These are phyloP conservation scores for Pleurotus cornucopiae DNA, from an alignment of 768 basidiomycete genomes.

Conservation along the genomic window DNA sequence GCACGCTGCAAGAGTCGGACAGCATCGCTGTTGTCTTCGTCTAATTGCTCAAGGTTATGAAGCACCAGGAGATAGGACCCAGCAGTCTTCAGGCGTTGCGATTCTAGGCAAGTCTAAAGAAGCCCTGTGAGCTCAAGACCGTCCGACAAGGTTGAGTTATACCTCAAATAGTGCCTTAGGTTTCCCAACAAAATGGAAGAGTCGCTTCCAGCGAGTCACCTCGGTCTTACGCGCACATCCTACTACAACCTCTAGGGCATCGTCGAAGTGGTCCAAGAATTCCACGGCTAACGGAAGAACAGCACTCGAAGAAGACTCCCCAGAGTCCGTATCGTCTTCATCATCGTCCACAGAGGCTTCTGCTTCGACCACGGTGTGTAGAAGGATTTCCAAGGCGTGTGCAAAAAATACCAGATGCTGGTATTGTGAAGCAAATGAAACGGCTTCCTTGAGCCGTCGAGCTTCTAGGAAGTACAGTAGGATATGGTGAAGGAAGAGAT, in stretches of 20 bases:
- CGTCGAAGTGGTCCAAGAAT: slow-evolving; percentile 94
- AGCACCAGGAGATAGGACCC: slow-evolving; percentile 90
- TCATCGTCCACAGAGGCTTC: slow-evolving; percentile 43
- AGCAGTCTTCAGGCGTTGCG: slow-evolving; percentile 79
- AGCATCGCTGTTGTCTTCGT: slow-evolving; percentile 75
- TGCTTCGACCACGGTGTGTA: slow-evolving; percentile 90
- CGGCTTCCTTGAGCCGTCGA: slow-evolving; percentile 66
- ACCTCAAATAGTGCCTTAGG: slow-evolving; percentile 93
- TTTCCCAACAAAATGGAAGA: slow-evolving; percentile 89
- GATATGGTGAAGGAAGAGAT: slow-evolving; percentile 91
- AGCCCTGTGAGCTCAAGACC: neutral
- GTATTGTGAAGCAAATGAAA: slow-evolving; percentile 83
- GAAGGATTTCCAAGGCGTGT: slow-evolving; percentile 89
- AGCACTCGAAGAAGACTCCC: slow-evolving; percentile 25
- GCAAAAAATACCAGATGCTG: slow-evolving; percentile 87
- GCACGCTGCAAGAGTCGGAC: slow-evolving; percentile 77
- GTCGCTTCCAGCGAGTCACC: slow-evolving; percentile 79
- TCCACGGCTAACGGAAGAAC: slow-evolving; percentile 71
- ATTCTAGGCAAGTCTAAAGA: slow-evolving; percentile 65
- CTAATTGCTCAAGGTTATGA: slow-evolving; percentile 88
- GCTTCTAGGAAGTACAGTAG: slow-evolving; percentile 76
- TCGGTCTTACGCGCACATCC: slow-evolving; percentile 97
- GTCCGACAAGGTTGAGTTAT: neutral
- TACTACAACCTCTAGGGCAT: slow-evolving; percentile 87
- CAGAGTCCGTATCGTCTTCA: slow-evolving; percentile 24